phyloP scores from a whole-genome alignment of 495 filamentous ascomycete species.

The Paragyromitra xinjiangensis region DNA sequence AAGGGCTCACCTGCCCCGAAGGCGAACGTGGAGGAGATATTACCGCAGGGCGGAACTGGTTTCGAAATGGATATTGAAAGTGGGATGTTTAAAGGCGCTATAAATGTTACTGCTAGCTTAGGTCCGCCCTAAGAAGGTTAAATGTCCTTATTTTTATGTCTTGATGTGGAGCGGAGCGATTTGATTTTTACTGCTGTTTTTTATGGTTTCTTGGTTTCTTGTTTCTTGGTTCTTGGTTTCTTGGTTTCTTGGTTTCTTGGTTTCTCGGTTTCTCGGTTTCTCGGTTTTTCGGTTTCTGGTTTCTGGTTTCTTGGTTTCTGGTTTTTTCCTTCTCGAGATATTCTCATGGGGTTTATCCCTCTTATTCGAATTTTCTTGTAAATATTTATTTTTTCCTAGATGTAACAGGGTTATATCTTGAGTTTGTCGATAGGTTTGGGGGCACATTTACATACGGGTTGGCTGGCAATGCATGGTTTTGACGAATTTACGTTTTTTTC shows the following conservation, averaged over 20 bases:
- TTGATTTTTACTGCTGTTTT: neutral
- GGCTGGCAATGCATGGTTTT: neutral
- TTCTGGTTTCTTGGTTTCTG: too few relatives aligned
- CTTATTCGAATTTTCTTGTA: too few relatives aligned
- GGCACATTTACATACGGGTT: neutral
- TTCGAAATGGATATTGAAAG: conserved; percentile 7
- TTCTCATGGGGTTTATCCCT: neutral
- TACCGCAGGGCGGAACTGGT: neutral
- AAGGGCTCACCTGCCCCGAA: neutral
- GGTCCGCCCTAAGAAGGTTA: neutral
- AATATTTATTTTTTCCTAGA: neutral
- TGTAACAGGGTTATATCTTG: neutral
- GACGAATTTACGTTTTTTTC: neutral
- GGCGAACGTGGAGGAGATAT: conserved; percentile 1
- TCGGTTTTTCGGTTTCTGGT: too few relatives aligned
- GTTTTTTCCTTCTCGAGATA: too few relatives aligned
- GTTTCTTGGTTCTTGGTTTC: too few relatives aligned
- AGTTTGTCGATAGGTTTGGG: neutral
- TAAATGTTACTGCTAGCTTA: neutral
- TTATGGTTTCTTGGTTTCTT: neutral
- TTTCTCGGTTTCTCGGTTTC: too few relatives aligned
- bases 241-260: too few relatives aligned
- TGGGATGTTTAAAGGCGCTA: neutral
- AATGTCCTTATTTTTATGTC: neutral
- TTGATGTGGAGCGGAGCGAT: neutral